Base-by-base conservation (phyloP, 345 rosid species). In the Syzygium aromaticum region DNA sequence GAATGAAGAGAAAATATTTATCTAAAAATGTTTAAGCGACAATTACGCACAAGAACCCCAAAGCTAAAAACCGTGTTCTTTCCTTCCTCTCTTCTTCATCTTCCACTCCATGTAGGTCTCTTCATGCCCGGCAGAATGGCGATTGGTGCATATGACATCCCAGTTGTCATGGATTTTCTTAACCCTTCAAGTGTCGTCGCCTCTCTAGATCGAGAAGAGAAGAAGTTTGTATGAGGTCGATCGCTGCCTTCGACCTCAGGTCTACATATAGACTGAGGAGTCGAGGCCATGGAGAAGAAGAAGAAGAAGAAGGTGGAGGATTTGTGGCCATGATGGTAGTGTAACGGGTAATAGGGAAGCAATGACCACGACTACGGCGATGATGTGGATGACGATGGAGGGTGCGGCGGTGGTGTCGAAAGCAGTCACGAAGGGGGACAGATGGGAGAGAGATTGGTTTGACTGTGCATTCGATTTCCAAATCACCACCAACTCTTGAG, bases 11-110 rank as follows among this genome's bases (percentile, higher is more conserved):
- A 57, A 25, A 23, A 25, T 57, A 25, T 5, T 57, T 57, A 6
- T 57, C 64, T 57, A 0, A 28, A 57, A 25, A 25, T 57, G 15
- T 57, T 57, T 0, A 57, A 0, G 63, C 14, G 0, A 27, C 0
- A 1, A n/a, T 13, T 61, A 27, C 17, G 5, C 30, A 27, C 8
- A 61, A 12, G 2, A 61, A 61, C 0, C 67, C 67, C 12, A 61
- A 61, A 27, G n/a, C 17, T 27, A 61, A 0, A 53, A 53, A 27
- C 25, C 17, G 8, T 61, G 11, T 27, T 61, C 8, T 27, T 27
- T 59, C 67, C 0, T 27, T 61, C 12, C 0, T 12, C 8, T n/a
- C 33, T 12, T n/a, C 67, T 27, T 6, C 2, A 27, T 11, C 64
- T 5, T 59, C 0, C 3, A 11, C 64, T 59, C 30, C 15, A 59